Conservation (phyloP, 345 rosid genomes). For the Pugionium dolabratum region DNA sequence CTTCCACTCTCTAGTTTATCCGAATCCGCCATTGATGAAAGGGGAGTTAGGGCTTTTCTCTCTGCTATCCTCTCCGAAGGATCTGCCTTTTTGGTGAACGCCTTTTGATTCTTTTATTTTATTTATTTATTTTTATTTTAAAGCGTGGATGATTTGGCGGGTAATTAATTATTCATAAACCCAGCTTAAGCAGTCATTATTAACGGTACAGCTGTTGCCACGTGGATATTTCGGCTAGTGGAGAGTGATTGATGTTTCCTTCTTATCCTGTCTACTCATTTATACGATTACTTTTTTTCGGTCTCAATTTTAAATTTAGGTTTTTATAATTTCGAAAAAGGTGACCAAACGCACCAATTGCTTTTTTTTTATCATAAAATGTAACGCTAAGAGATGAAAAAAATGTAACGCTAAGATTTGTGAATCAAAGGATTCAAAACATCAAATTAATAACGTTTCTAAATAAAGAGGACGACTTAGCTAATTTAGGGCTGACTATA, state of each 20-base stretch:
- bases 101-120: conserved; percentile 11
- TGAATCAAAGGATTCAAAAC: background rate
- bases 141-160: conserved; percentile 42
- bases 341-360: background rate
- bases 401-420: conserved; percentile 5
- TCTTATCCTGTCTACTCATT: conserved; percentile 30
- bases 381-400: background rate
- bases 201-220: conserved; percentile 43
- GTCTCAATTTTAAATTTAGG: background rate
- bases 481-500: conserved; percentile 12
- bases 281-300: conserved; percentile 4
- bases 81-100: conserved; percentile 30
- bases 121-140: background rate
- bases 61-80: conserved; percentile 26
- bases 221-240: conserved; percentile 26
- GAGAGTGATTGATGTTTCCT: conserved; percentile 33
- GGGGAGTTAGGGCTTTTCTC: conserved; percentile 28
- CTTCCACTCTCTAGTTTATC: conserved; percentile 40
- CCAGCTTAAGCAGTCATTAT: conserved; percentile 32
- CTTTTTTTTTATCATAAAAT: background rate
- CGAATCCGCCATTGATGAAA: conserved; percentile 50
- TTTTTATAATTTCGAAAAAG: background rate
- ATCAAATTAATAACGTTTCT: conserved; percentile 24
- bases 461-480: background rate
- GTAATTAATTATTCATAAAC: conserved; percentile 43